Conservation (phyloP, 805 yeast genomes). For the Zygosaccharomyces bisporus region DNA sequence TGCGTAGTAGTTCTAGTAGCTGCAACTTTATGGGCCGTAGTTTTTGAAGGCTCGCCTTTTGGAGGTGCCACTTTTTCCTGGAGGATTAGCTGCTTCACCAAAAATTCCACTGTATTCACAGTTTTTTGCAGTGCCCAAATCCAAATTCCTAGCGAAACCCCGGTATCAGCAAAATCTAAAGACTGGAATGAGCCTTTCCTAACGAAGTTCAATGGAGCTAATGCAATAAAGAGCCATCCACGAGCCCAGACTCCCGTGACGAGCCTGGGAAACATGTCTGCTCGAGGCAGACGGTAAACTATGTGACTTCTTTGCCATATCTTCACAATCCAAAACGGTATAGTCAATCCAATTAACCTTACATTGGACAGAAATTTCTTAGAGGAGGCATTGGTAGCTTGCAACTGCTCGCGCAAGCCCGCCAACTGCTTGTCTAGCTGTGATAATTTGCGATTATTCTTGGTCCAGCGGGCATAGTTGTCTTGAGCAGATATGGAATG, state of each 20-base stretch:
- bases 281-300: constrained; percentile 29
- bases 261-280: constrained; percentile 30
- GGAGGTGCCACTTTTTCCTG: constrained; percentile 16
- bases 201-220: constrained; percentile 28
- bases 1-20: not conserved
- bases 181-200: constrained; percentile 8
- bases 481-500: constrained; percentile 78
- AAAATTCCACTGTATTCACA: constrained; percentile 28
- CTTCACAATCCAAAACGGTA: constrained; percentile 33
- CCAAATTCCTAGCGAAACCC: constrained; percentile 37
- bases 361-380: constrained; percentile 19
- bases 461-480: constrained; percentile 94
- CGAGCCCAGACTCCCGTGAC: constrained; percentile 32
- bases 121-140: constrained; percentile 34
- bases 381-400: constrained; percentile 16
- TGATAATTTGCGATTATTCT: constrained; percentile 70
- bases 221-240: constrained; percentile 31
- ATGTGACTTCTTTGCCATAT: constrained; percentile 34
- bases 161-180: constrained; percentile 14
- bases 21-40: not conserved
- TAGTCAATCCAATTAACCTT: constrained; percentile 28
- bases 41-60: not conserved
- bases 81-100: constrained; percentile 24
- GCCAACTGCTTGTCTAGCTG: constrained; percentile 52
- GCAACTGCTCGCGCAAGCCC: constrained; percentile 39